Percentiles rank a stretch among this genome's conserved stretches.
phyloP scores from a whole-genome alignment of 495 filamentous ascomycete genomes.

The Halenospora varia region DNA sequence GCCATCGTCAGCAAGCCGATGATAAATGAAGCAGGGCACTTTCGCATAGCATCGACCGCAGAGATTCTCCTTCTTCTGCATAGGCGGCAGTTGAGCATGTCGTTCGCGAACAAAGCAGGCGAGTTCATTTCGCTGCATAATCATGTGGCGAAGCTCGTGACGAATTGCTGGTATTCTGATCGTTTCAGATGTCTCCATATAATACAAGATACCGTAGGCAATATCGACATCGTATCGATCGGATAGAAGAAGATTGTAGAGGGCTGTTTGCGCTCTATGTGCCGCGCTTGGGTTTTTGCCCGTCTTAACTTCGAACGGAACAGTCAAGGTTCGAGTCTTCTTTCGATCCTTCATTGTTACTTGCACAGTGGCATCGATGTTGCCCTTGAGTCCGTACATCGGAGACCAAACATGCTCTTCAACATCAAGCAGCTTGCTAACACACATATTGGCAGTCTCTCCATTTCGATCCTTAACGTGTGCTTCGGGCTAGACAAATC shows the following conservation, averaged over 20 bases:
- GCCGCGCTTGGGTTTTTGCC: constrained; percentile 72
- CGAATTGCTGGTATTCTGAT: constrained; percentile 78
- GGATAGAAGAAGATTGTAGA: constrained; percentile 89
- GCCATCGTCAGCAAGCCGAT: constrained; percentile 85
- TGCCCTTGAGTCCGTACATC: constrained; percentile 94
- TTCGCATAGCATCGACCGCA: constrained; percentile 87
- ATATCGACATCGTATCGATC: constrained; percentile 94
- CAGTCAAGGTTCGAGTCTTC: constrained; percentile 63
- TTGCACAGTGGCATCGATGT: constrained; percentile 97
- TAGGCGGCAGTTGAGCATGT: constrained; percentile 69
- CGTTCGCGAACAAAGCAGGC: constrained; percentile 80
- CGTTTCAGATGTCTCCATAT: constrained; percentile 84
- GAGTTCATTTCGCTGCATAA: constrained; percentile 90
- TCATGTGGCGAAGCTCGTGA: constrained; percentile 88
- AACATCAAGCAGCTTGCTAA: constrained; percentile 91
- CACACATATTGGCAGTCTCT: constrained; percentile 66
- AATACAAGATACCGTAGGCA: constrained; percentile 85
- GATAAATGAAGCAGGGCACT: constrained; percentile 86
- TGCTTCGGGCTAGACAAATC: constrained; percentile 52
- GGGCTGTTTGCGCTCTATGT: constrained; percentile 88
- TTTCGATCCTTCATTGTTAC: constrained; percentile 69
- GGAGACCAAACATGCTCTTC: constrained; percentile 98
- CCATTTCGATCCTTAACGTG: constrained; percentile 76
- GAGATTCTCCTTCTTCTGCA: constrained; percentile 72
- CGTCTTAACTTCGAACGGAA: constrained; percentile 94